Base-by-base conservation (phyloP, 2,329 filamentous ascomycete genomes). In the Zymoseptoria brevis region DNA sequence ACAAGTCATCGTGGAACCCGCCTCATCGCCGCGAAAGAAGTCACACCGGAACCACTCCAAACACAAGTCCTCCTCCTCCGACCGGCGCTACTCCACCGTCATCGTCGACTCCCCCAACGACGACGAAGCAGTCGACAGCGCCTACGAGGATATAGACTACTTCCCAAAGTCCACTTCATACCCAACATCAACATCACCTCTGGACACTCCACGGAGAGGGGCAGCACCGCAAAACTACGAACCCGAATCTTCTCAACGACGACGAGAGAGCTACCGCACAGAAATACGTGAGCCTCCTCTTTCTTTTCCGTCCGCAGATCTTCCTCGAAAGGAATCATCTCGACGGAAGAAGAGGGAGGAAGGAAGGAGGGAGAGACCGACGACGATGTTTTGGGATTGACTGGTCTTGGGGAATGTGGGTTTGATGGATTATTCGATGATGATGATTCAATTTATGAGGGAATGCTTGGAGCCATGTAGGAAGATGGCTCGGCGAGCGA, bases 241-340 rank as follows among this genome's bases (percentile, higher is more conserved):
- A 29, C 26, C 26, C 26, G 35, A 45, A 13, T 7, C 35, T 11
- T 16, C 13, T n/a, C 35, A 13, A 16, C 35, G 35, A 45, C 35
- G 35, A 16, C 13, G 35, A 21, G 58, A 63, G 13, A 56, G 57
- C 11, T 64, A 64, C 48, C 57, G 58, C 54, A 57, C 63, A 2
- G 64, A 66, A 51, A 58, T 66, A 21, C 59, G 62, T 0, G 62
- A 65, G 50, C 63, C 64, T 41, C 57, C 55, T 41, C 16, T 41
- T 41, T 16, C 35, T 45, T 45, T 16, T 41, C 35, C 35, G 4
- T 5, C 16, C 11, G 35, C 35, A 11, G 35, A 45, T n/a, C 16
- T 45, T n/a, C 16, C 35, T n/a, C 13, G 35, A n/a, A 45, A 45
- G 13, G 35, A 45, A 1, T 45, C 35, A 1, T 45, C 19, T 4